Conservation (phyloP, 352 stramenopile species). For the Pilasporangium apinafurcum region DNA sequence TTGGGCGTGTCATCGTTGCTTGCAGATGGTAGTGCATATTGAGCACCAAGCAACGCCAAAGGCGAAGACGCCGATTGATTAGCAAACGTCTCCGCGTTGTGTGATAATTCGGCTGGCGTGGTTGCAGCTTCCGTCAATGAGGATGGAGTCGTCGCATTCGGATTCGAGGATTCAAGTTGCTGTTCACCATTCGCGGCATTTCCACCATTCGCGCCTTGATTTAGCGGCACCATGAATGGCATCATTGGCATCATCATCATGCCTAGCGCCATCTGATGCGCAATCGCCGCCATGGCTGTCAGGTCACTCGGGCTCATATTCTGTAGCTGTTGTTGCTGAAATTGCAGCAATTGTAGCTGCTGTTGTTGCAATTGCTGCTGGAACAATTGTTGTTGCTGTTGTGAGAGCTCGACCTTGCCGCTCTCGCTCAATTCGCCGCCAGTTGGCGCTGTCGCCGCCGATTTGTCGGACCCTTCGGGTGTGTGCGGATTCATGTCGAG, state of each 20-base stretch:
- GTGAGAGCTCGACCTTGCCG: constrained; percentile 20
- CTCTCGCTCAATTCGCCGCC: background rate
- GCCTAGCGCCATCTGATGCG: constrained; percentile 59
- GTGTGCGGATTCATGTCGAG: constrained; percentile 15
- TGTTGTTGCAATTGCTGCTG: constrained; percentile 55
- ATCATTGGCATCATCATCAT: constrained; percentile 79
- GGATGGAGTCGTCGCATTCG: background rate
- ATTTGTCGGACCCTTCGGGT: background rate
- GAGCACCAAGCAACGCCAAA: constrained; percentile 22
- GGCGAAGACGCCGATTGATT: background rate
- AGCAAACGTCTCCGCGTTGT: background rate
- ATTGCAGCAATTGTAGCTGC: constrained; percentile 54
- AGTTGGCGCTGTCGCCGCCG: constrained; percentile 1
- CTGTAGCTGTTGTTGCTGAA: constrained; percentile 42
- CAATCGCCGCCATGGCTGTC: constrained; percentile 33
- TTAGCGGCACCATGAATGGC: constrained; percentile 60
- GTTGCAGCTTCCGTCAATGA: too few relatives aligned
- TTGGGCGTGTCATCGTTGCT: constrained; percentile 51
- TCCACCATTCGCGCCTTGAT: constrained; percentile 25
- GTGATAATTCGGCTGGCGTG: too few relatives aligned
- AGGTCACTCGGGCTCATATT: constrained; percentile 51
- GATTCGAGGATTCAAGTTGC: too few relatives aligned
- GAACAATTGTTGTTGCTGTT: constrained; percentile 36
- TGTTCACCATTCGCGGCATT: too few relatives aligned
- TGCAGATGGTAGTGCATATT: constrained; percentile 12